phyloP scores from a whole-genome alignment of 352 stramenopile species.

The Phytophthora citricola region DNA sequence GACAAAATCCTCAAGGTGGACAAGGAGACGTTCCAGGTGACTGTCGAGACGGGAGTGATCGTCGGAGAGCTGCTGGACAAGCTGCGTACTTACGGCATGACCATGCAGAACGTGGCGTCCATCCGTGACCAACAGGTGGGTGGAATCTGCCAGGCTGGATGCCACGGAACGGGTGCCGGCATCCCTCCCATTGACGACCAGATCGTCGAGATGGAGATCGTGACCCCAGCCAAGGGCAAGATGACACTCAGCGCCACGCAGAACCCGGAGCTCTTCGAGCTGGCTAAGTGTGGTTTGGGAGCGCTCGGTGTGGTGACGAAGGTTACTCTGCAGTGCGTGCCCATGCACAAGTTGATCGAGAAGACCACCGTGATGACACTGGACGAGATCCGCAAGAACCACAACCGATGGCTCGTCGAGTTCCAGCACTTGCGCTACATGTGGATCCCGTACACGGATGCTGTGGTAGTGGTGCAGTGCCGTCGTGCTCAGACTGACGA shows the following conservation, averaged over 20 bases:
- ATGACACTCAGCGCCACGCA: slow-evolving; percentile 87
- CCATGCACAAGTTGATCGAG: slow-evolving; percentile 94
- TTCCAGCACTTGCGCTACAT: slow-evolving; percentile 96
- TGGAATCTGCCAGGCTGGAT: slow-evolving; percentile 95
- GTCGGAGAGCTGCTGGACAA: slow-evolving; percentile 83
- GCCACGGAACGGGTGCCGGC: slow-evolving; percentile 95
- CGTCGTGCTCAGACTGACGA: slow-evolving; percentile 64
- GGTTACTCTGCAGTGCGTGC: slow-evolving; percentile 96
- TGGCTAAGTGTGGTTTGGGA: slow-evolving; percentile 95
- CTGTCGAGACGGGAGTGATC: slow-evolving; percentile 85
- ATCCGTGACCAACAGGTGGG: slow-evolving; percentile 99
- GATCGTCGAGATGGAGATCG: slow-evolving; percentile 95
- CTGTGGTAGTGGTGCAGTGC: slow-evolving; percentile 94
- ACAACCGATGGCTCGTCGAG: slow-evolving; percentile 74
- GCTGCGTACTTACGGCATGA: slow-evolving; percentile 88
- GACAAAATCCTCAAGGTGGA: slow-evolving; percentile 94
- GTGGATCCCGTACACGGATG: slow-evolving; percentile 98
- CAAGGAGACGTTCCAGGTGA: slow-evolving; percentile 91
- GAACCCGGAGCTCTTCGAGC: slow-evolving; percentile 89
- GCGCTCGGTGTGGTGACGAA: slow-evolving; percentile 96
- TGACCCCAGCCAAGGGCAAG: slow-evolving; percentile 93
- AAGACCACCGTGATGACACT: slow-evolving; percentile 93
- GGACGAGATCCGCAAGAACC: slow-evolving; percentile 84
- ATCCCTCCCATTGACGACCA: slow-evolving; percentile 98
- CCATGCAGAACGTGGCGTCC: slow-evolving; percentile 98